Conservation (phyloP, 208 protist species). For the Phytomonas francai region DNA sequence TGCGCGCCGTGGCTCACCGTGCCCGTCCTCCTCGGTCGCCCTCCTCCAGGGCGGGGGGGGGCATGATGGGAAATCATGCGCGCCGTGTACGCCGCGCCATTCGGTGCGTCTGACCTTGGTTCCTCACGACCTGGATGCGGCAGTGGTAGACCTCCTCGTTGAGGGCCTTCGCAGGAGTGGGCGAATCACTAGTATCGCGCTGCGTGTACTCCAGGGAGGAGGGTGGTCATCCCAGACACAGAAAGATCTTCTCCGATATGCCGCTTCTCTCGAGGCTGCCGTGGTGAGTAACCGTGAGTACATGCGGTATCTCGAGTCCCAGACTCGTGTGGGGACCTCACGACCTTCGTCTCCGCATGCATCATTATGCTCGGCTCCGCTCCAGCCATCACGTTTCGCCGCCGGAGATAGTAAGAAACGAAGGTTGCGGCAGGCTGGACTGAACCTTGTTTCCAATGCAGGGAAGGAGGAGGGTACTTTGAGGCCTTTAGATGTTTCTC, state of each 20-base stretch:
- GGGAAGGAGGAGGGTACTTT: background rate
- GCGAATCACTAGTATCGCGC: constrained; percentile 11
- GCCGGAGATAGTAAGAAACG: background rate
- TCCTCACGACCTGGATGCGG: constrained; percentile 19
- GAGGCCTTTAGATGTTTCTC: background rate
- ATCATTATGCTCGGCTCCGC: background rate
- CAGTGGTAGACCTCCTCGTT: constrained; percentile 12
- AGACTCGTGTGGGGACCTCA: background rate
- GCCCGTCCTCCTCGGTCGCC: background rate
- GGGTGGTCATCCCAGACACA: constrained; percentile 4
- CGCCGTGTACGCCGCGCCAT: background rate
- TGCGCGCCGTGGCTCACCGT: background rate
- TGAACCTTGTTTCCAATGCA: background rate
- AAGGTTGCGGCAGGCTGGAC: background rate
- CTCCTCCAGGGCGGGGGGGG: background rate
- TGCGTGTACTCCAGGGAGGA: constrained; percentile 12
- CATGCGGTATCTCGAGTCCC: background rate
- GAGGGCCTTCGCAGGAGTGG: constrained; percentile 15
- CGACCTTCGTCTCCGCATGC: background rate
- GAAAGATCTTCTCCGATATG: constrained; percentile 4
- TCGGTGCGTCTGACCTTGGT: constrained; percentile 19
- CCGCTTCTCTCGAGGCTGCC: background rate
- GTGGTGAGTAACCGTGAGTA: background rate
- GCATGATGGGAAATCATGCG: background rate
- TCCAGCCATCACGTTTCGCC: background rate